phyloP scores from a whole-genome alignment of 192 early-diverging fungal species.

The Backusella macrospora region DNA sequence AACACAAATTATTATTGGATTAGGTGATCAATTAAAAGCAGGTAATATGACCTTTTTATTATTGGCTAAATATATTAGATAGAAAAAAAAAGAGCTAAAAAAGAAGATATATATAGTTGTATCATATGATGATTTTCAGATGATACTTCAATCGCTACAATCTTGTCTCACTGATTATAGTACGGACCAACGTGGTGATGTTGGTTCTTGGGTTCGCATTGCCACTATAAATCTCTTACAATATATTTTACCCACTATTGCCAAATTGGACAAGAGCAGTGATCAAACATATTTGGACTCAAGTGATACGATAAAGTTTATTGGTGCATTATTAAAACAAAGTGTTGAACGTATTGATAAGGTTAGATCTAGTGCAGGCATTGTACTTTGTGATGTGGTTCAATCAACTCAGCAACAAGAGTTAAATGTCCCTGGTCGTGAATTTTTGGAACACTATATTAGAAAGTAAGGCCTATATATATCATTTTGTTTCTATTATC shows the following conservation, averaged over 20 bases:
- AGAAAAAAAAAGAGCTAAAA: background rate
- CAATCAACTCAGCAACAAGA: conserved; percentile 14
- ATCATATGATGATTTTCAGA: conserved; percentile 41
- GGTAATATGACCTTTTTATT: conserved; percentile 29
- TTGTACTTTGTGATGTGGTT: conserved; percentile 56
- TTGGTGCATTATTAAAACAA: conserved; percentile 66
- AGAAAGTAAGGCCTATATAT: conserved; percentile 18
- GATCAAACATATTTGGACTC: conserved; percentile 41
- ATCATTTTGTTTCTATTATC: background rate
- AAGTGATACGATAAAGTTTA: conserved; percentile 41
- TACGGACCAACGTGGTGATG: conserved; percentile 90
- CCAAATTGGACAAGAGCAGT: conserved; percentile 30
- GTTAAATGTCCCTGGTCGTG: conserved; percentile 10
- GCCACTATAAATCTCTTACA: conserved; percentile 64
- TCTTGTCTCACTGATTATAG: conserved; percentile 82
- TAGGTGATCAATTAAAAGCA: conserved; percentile 41
- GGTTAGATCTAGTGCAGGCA: conserved; percentile 75
- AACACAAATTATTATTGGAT: conserved; percentile 45
- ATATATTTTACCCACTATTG: conserved; percentile 46
- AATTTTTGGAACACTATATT: conserved; percentile 36
- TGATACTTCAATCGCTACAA: conserved; percentile 57
- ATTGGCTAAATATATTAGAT: background rate
- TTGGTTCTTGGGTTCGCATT: conserved; percentile 92
- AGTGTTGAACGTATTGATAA: conserved; percentile 93
- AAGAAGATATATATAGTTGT: conserved; percentile 32